phyloP scores from a whole-genome alignment of 306 rosid genomes.

The Oemleria cerasiformis region DNA sequence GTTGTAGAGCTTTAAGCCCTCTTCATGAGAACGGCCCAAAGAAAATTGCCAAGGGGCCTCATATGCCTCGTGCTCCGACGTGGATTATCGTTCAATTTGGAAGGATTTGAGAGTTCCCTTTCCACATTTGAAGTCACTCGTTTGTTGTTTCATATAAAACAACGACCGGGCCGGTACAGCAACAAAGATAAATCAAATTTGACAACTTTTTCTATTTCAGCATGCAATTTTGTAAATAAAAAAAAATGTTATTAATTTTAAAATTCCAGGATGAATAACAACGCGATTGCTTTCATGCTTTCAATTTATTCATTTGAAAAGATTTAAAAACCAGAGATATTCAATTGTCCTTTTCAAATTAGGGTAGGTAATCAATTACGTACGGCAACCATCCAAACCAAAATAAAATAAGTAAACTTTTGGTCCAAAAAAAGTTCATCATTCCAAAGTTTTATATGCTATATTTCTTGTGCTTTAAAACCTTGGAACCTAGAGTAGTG shows the following conservation, averaged over 20 bases:
- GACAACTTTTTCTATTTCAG: background rate
- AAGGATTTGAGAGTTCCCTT: background rate
- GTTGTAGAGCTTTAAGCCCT: too few relatives aligned
- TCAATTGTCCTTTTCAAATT: background rate
- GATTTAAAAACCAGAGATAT: background rate
- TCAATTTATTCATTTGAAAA: background rate
- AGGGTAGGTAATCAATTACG: slow-evolving; percentile 1
- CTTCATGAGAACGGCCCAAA: too few relatives aligned
- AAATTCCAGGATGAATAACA: background rate
- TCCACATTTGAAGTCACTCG: background rate
- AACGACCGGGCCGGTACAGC: background rate
- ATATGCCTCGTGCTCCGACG: too few relatives aligned
- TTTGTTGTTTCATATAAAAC: background rate
- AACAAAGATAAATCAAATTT: background rate
- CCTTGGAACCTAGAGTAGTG: background rate
- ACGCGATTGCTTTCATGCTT: background rate
- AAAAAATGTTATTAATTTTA: background rate
- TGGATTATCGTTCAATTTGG: background rate
- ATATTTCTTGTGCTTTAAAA: too few relatives aligned
- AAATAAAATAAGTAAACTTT: background rate
- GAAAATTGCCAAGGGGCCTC: too few relatives aligned
- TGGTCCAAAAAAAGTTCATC: background rate
- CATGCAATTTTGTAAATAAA: too few relatives aligned
- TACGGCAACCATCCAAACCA: background rate
- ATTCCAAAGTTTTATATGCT: background rate